Percentiles rank a stretch among this genome's conserved stretches.
Evolutionary conservation across 352 stramenopile genomes (phyloP).

Genomic region (Pythium diclinum): DNA sequence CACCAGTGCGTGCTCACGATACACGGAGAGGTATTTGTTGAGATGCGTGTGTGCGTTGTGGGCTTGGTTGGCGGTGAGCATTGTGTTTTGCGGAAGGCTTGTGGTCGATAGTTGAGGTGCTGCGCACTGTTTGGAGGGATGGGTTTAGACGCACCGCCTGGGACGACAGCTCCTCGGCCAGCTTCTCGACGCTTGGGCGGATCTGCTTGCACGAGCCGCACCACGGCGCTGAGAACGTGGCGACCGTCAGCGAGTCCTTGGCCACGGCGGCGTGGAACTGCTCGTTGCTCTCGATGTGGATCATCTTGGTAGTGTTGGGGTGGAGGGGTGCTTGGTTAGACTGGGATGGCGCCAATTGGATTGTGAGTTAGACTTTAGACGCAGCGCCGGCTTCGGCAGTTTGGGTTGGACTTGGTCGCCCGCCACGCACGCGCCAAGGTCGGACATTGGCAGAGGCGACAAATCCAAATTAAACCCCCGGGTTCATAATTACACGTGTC

Average conservation of each 20-base stretch:
- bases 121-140: too few relatives aligned
- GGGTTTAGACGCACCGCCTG: conserved; percentile 29
- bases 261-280: conserved; percentile 29
- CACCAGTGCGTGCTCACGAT: too few relatives aligned
- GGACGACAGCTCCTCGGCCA: conserved; percentile 48
- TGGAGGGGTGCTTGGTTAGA: not conserved
- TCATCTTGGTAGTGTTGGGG: conserved; percentile 6
- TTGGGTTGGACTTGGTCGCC: not conserved
- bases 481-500: conserved; percentile 1
- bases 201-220: conserved; percentile 67
- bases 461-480: not conserved
- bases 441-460: conserved; percentile 15
- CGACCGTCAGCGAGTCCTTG: conserved; percentile 21
- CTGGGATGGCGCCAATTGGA: conserved; percentile 6
- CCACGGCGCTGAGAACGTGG: conserved; percentile 45
- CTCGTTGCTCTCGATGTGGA: conserved; percentile 21
- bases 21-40: too few relatives aligned
- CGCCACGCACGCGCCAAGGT: conserved; percentile 20
- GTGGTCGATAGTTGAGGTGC: too few relatives aligned
- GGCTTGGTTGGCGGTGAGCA: too few relatives aligned
- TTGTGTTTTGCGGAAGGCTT: too few relatives aligned
- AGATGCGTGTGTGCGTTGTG: too few relatives aligned
- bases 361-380: conserved; percentile 1
- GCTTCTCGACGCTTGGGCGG: conserved; percentile 43
- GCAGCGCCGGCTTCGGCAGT: not conserved